phyloP scores from a whole-genome alignment of 208 protist species.

The Leishmania tropica region DNA sequence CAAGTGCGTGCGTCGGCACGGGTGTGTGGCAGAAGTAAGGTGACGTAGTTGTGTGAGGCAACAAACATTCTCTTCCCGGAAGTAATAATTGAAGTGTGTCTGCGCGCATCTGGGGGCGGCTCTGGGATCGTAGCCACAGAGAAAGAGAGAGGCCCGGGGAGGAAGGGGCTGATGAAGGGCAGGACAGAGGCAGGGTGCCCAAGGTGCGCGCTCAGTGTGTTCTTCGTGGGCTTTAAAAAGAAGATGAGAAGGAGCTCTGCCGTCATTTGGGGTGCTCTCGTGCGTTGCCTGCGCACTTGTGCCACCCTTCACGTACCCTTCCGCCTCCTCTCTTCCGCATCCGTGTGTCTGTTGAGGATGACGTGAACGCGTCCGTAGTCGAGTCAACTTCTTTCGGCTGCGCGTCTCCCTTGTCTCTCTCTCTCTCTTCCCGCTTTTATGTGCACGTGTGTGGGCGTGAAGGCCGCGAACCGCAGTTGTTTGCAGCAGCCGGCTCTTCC shows the following conservation, averaged over 20 bases:
- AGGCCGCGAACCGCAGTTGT: background rate
- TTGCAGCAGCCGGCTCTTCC: background rate
- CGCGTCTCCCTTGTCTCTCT: background rate
- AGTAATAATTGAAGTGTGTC: background rate
- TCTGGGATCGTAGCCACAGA: background rate
- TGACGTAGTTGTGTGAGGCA: background rate
- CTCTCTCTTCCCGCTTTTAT: background rate
- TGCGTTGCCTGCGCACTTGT: background rate
- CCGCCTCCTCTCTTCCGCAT: background rate
- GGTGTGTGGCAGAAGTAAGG: background rate
- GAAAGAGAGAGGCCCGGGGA: background rate
- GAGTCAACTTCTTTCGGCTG: background rate
- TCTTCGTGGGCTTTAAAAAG: slow-evolving; percentile 1
- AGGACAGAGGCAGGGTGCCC: background rate
- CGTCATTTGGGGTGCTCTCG: background rate
- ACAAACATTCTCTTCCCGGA: background rate
- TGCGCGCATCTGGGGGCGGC: background rate
- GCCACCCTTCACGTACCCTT: background rate
- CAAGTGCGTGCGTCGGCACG: background rate
- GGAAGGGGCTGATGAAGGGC: too few relatives aligned
- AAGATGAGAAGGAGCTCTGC: background rate
- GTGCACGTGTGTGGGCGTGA: background rate
- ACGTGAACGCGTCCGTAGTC: background rate
- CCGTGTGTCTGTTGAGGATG: background rate
- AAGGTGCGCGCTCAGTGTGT: background rate